Conservation (phyloP, 106 monocot species). For the Agapanthus africanus region DNA sequence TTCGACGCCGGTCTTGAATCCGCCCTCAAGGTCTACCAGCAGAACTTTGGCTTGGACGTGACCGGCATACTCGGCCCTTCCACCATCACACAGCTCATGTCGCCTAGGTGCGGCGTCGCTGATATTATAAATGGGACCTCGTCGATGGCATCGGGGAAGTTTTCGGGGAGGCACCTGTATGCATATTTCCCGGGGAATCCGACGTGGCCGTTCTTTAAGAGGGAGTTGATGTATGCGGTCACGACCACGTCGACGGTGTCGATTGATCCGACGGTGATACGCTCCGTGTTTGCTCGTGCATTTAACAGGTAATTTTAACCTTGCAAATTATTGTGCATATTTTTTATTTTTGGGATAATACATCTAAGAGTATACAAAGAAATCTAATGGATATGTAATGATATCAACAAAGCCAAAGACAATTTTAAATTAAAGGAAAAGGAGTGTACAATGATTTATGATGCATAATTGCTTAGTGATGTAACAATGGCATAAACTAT, state of each 20-base stretch:
- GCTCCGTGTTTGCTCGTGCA: constrained; percentile 19
- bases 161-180: constrained; percentile 37
- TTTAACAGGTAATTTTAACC: constrained; percentile 62
- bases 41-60: constrained; percentile 46
- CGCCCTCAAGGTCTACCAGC: constrained; percentile 68
- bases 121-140: constrained; percentile 53
- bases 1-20: constrained; percentile 48
- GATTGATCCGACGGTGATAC: constrained; percentile 23
- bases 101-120: constrained; percentile 77
- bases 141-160: constrained; percentile 12
- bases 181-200: constrained; percentile 66
- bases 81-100: constrained; percentile 54
- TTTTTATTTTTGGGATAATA: too few species aligned
- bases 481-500: too few species aligned
- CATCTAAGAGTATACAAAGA: too few species aligned
- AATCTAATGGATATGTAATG: too few species aligned
- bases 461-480: too few species aligned
- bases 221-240: constrained; percentile 54
- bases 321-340: too few species aligned
- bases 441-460: too few species aligned
- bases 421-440: too few species aligned
- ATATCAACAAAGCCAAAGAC: too few species aligned
- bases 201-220: constrained; percentile 34
- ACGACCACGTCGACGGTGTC: constrained; percentile 28
- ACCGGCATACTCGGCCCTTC: constrained; percentile 58